Base-by-base conservation (phyloP, 495 filamentous ascomycete genomes). In the Chaetomium tenue region DNA sequence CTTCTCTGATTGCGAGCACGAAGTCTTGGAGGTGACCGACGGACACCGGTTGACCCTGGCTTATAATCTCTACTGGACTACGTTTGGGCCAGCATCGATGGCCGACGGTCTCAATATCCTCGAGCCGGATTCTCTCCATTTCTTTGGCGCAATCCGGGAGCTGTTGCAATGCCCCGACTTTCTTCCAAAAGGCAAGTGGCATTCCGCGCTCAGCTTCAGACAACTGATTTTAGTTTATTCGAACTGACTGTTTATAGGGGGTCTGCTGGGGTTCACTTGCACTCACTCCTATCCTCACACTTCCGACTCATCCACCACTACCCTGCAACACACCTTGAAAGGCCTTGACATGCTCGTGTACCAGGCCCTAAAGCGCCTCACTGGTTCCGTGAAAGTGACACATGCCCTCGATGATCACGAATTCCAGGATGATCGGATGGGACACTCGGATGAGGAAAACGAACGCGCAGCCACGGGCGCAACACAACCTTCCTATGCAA, bases 1-100 rank as follows among this genome's bases (percentile, higher is more conserved):
- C 71, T 88, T 86, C 67, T 83, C 79, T 61, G 84, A 87, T 65
- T 86, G 82, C 64, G 80, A 84, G 66, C 85, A 88, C 68, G 84
- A 88, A 70, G 79, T 87, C n/a, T 70, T 79, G 7, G 72, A 76
- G n/a, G 76, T 87, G 48, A 82, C 74, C 0, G 62, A 68, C 8
- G 84, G 84, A 0, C 76, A 87, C 56, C 76, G 83, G 0, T 63
- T 87, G 28, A 87, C 83, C 0, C 68, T 88, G 23, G 87, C 84
- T 1, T 88, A 87, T 75, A 86, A 87, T 61, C 73, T 88, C 11
- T 86, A 80, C 58, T 57, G 33, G 44, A 47, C 44, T 20, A 47
- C 7, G 1, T 22, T 20, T 7, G n/a, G 44, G 2, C n/a, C n/a
- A 9, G 7, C n/a, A 9, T 47, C 44, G 16, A 20, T 22, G 44